A percentile compares a stretch with the other conserved stretches of the same genome.
phyloP scores from a whole-genome alignment of 257 asterid genomes.

The Solanum appendiculatum region DNA sequence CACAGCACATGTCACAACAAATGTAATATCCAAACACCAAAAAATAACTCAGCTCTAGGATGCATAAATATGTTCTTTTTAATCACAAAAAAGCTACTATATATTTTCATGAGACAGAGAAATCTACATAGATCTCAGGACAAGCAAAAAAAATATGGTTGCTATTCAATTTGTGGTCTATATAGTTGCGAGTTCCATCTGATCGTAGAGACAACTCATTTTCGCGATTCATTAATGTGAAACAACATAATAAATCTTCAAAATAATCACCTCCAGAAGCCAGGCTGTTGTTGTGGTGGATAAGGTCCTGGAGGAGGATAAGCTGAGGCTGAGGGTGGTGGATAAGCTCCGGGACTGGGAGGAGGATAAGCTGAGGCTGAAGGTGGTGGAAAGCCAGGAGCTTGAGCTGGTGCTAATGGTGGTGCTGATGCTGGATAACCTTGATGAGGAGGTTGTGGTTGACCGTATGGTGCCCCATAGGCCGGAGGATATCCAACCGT shows the following conservation, averaged over 20 bases:
- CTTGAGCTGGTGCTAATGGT: neutral
- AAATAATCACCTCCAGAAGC: slow-evolving; percentile 33
- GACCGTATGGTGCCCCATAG: slow-evolving; percentile 4
- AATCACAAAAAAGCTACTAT: neutral
- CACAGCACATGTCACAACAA: neutral
- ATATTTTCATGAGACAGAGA: neutral
- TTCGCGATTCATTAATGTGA: neutral
- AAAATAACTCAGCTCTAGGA: neutral
- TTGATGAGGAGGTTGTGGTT: slow-evolving; percentile 5
- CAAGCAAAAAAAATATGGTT: neutral
- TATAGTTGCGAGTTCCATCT: neutral
- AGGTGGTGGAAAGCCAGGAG: neutral
- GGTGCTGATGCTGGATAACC: slow-evolving; percentile 1
- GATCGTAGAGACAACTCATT: neutral
- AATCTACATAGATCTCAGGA: neutral
- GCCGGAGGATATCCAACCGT: slow-evolving; percentile 20
- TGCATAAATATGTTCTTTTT: neutral
- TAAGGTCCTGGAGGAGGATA: slow-evolving; percentile 21
- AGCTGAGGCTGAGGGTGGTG: slow-evolving; percentile 12
- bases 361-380: slow-evolving; percentile 8
- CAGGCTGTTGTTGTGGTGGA: slow-evolving; percentile 14
- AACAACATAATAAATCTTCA: neutral
- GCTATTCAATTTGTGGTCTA: neutral
- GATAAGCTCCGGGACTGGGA: slow-evolving; percentile 13
- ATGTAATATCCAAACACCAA: neutral